A percentile compares a stretch with the other conserved stretches of the same genome.
Evolutionary conservation across 2,329 filamentous ascomycete species (phyloP).

Genomic region (Trichoderma sp.): DNA sequence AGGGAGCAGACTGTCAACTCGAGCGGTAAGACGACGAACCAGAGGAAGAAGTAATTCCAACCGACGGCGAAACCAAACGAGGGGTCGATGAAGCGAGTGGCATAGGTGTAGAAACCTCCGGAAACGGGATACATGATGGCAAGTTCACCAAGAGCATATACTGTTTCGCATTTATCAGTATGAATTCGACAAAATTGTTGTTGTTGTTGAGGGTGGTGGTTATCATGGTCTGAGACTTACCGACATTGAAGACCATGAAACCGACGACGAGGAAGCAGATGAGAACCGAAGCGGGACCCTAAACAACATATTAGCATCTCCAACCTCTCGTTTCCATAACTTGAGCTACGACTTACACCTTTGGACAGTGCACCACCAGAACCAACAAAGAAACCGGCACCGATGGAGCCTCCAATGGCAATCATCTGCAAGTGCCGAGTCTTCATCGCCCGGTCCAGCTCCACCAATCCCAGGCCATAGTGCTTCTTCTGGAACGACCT

Average conservation of each 20-base stretch:
- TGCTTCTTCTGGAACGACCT: slow-evolving; percentile 40
- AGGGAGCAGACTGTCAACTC: slow-evolving; percentile 54
- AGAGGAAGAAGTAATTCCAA: slow-evolving; percentile 50
- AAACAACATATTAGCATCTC: neutral
- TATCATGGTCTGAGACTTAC: slow-evolving; percentile 28
- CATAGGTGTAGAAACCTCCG: slow-evolving; percentile 65
- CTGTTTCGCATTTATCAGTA: slow-evolving; percentile 30
- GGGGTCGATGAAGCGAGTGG: slow-evolving; percentile 62
- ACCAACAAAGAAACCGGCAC: slow-evolving; percentile 64
- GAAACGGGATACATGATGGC: slow-evolving; percentile 64
- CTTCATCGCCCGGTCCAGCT: slow-evolving; percentile 54
- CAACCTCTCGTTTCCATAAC: neutral
- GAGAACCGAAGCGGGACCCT: slow-evolving; percentile 46
- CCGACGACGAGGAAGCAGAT: slow-evolving; percentile 59
- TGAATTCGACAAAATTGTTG: too few relatives aligned
- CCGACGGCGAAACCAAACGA: slow-evolving; percentile 61
- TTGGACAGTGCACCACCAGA: slow-evolving; percentile 55
- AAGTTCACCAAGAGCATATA: slow-evolving; percentile 62
- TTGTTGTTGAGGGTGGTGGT: too few relatives aligned
- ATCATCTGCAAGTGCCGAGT: slow-evolving; percentile 64
- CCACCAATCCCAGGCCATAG: slow-evolving; percentile 36
- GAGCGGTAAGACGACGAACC: slow-evolving; percentile 52
- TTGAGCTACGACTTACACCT: slow-evolving; percentile 45
- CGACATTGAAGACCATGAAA: slow-evolving; percentile 62
- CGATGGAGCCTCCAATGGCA: slow-evolving; percentile 62